phyloP scores from a whole-genome alignment of 495 filamentous ascomycete genomes.

The Umbilicaria muhlenbergii region DNA sequence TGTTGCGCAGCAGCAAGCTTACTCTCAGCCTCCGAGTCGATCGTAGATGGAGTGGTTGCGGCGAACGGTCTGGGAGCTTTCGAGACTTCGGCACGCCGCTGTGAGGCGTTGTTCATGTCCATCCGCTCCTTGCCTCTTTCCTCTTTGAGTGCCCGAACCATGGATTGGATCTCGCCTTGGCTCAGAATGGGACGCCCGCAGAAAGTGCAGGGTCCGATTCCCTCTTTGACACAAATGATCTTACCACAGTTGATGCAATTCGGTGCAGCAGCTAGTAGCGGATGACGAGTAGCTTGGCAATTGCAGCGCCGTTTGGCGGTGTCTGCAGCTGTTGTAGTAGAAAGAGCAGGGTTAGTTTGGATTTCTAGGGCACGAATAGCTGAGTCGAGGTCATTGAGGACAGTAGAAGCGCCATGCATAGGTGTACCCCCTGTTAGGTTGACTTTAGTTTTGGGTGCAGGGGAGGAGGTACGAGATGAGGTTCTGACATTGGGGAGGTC shows the following conservation, averaged over 20 bases:
- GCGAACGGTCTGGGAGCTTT: constrained; percentile 25
- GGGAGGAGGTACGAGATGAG: constrained; percentile 35
- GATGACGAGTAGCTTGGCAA: constrained; percentile 74
- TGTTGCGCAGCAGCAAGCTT: constrained; percentile 39
- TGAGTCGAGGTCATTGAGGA: constrained; percentile 70
- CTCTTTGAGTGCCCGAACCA: constrained; percentile 73
- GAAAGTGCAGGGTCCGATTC: constrained; percentile 88
- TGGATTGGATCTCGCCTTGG: constrained; percentile 54
- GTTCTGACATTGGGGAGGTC: constrained; percentile 50
- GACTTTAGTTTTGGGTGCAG: constrained; percentile 39
- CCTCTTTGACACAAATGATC: constrained; percentile 91
- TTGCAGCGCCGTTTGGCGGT: constrained; percentile 51
- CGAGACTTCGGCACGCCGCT: constrained; percentile 50
- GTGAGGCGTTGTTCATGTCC: constrained; percentile 54
- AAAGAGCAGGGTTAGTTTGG: constrained; percentile 64
- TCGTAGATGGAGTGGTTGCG: constrained; percentile 17
- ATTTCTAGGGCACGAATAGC: constrained; percentile 85
- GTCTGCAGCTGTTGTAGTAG: constrained; percentile 9
- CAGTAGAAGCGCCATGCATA: constrained; percentile 62
- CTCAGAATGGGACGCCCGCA: constrained; percentile 62
- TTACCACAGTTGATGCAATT: constrained; percentile 92
- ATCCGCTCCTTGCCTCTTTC: constrained; percentile 78
- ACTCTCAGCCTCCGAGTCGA: constrained; percentile 20
- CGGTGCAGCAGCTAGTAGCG: constrained; percentile 69
- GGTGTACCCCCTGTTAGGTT: constrained; percentile 54